These are phyloP conservation scores for Sarocladium brachiariae DNA, from an alignment of 2,329 filamentous ascomycete genomes.

Conservation along the genomic window DNA sequence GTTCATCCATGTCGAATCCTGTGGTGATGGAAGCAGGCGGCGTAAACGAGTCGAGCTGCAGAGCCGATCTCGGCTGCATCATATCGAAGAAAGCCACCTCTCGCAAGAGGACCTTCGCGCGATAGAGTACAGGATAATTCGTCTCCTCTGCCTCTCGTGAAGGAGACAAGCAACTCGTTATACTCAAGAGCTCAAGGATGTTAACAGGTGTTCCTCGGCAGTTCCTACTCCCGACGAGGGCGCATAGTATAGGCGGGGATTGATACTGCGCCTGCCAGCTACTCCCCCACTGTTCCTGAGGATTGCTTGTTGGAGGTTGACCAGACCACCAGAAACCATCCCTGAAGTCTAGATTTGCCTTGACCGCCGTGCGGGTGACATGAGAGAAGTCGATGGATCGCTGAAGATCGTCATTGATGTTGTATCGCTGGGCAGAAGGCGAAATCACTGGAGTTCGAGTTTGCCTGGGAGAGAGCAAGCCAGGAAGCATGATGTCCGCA, in stretches of 20 bases:
- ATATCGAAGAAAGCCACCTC: constrained; percentile 49
- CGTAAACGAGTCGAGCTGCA: constrained; percentile 25
- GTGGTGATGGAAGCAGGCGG: constrained; percentile 23
- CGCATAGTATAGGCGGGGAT: constrained; percentile 41
- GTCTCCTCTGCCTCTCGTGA: constrained; percentile 41
- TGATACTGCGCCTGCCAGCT: constrained; percentile 29
- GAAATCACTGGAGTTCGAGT: constrained; percentile 44
- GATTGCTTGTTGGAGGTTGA: constrained; percentile 27
- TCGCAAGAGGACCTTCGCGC: constrained; percentile 47
- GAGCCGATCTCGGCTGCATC: constrained; percentile 38
- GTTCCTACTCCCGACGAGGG: constrained; percentile 47
- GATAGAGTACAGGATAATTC: constrained; percentile 43
- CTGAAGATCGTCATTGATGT: constrained; percentile 46
- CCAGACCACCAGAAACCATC: constrained; percentile 55
- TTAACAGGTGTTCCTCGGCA: constrained; percentile 40
- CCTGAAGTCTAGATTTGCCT: constrained; percentile 42
- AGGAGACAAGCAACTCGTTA: constrained; percentile 42
- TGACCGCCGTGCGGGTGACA: constrained; percentile 34
- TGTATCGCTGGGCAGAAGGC: constrained; percentile 39
- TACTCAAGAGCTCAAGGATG: constrained; percentile 44
- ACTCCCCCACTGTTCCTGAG: constrained; percentile 18
- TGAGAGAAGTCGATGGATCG: constrained; percentile 35
- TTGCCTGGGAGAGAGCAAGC: constrained; percentile 43
- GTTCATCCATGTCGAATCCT: constrained; percentile 40
- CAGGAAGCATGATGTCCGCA: constrained; percentile 43